These are phyloP conservation scores for Xylaria sp. DNA, from an alignment of 495 filamentous ascomycete genomes.

Conservation along the genomic window DNA sequence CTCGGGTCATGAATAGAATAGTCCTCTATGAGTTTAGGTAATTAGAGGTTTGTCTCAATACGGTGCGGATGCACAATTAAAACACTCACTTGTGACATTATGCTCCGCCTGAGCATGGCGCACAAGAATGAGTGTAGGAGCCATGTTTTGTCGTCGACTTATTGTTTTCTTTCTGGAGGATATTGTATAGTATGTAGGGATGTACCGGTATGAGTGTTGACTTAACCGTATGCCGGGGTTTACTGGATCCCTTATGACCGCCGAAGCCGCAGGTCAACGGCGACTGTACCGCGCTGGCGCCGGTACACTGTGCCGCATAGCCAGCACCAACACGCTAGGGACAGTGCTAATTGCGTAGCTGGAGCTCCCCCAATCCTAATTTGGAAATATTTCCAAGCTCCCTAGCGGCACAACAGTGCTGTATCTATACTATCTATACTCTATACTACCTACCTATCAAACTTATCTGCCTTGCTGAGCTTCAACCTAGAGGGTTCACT, in stretches of 20 bases:
- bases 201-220: neutral
- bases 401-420: neutral
- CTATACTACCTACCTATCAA: neutral
- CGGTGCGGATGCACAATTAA: neutral
- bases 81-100: slow-evolving; percentile 54
- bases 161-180: neutral
- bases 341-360: slow-evolving; percentile 6
- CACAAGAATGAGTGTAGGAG: slow-evolving; percentile 65
- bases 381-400: slow-evolving; percentile 2
- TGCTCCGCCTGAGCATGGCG: slow-evolving; percentile 66
- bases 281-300: neutral
- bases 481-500: neutral
- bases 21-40: slow-evolving; percentile 52
- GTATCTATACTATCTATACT: neutral
- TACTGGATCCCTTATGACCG: neutral
- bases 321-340: neutral
- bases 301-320: neutral
- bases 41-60: slow-evolving; percentile 32
- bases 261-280: slow-evolving; percentile 4
- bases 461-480: neutral
- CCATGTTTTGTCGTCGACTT: slow-evolving; percentile 44
- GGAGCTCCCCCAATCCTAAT: neutral
- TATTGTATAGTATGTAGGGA: no score
- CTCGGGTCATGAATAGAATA: slow-evolving; percentile 60
- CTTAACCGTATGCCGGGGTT: neutral